These are phyloP conservation scores for Fusarium scirpi DNA, from an alignment of 2,329 filamentous ascomycete genomes.

Conservation along the genomic window DNA sequence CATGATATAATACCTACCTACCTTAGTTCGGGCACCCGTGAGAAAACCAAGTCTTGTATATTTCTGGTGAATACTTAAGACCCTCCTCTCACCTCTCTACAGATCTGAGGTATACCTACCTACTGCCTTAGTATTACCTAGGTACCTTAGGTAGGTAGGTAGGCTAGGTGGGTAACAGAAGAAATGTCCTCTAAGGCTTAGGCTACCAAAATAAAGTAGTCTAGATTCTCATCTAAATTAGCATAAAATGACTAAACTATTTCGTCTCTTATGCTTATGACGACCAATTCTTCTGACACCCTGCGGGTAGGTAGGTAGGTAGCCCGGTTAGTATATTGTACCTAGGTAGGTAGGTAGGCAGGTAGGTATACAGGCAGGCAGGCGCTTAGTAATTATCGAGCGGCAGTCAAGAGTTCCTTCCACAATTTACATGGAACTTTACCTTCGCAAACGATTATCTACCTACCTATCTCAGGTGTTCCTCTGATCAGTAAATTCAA, in stretches of 20 bases:
- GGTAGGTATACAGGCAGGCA: too few relatives aligned
- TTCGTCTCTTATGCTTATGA: too few relatives aligned
- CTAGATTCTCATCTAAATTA: too few relatives aligned
- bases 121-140: too few relatives aligned
- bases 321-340: too few relatives aligned
- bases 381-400: too few relatives aligned
- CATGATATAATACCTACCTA: not conserved
- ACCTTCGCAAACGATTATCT: not conserved
- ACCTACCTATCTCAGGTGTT: not conserved
- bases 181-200: too few relatives aligned
- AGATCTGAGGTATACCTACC: not conserved
- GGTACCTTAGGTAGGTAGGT: not conserved
- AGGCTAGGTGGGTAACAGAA: too few relatives aligned
- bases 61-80: not conserved
- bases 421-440: not conserved
- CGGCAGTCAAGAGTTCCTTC: not conserved
- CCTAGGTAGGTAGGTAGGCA: not conserved
- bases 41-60: not conserved
- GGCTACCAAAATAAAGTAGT: too few relatives aligned
- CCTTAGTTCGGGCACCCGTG: not conserved
- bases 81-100: not conserved
- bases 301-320: not conserved
- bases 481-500: conserved; percentile 1
- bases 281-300: too few relatives aligned
- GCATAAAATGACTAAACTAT: too few relatives aligned